phyloP scores from a whole-genome alignment of 1,284 basidiomycete species.

The Erythrobasidium hasegawianum region DNA sequence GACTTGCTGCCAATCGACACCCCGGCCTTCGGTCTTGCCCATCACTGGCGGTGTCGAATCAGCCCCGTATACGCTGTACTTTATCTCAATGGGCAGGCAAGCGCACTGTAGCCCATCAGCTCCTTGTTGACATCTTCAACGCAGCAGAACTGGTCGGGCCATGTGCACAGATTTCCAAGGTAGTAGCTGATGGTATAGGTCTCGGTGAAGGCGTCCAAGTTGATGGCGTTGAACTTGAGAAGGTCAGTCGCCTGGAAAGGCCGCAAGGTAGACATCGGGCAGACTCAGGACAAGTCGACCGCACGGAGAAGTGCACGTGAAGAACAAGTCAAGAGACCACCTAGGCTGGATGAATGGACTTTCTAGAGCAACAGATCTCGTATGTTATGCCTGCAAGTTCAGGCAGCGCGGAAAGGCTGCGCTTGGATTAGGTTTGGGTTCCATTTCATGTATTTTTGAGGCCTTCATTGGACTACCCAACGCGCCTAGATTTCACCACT shows the following conservation, averaged over 20 bases:
- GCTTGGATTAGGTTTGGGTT: no score
- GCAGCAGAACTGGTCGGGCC: constrained; percentile 82
- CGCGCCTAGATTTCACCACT: constrained; percentile 60
- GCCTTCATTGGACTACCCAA: background rate
- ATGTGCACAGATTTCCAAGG: constrained; percentile 74
- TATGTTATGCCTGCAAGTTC: no score
- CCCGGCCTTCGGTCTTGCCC: constrained; percentile 75
- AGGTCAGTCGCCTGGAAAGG: constrained; percentile 80
- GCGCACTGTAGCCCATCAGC: constrained; percentile 76
- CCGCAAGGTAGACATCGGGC: constrained; percentile 70
- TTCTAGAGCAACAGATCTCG: no score
- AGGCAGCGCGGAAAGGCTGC: no score
- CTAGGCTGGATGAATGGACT: no score
- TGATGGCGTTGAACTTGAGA: constrained; percentile 90
- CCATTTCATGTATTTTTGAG: no score
- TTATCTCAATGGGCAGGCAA: background rate
- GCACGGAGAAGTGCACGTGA: background rate
- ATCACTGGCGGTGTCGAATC: constrained; percentile 62
- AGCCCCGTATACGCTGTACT: no score
- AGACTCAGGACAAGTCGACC: background rate
- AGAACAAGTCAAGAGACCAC: no score
- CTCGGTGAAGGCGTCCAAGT: constrained; percentile 89
- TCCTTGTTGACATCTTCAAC: constrained; percentile 72
- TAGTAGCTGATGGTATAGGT: constrained; percentile 86
- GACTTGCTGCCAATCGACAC: constrained; percentile 63